Evolutionary conservation across 2,329 filamentous ascomycete species (phyloP), one percentile per base, ranked within the genome.

Genomic region (Penicillium sp.): DNA sequence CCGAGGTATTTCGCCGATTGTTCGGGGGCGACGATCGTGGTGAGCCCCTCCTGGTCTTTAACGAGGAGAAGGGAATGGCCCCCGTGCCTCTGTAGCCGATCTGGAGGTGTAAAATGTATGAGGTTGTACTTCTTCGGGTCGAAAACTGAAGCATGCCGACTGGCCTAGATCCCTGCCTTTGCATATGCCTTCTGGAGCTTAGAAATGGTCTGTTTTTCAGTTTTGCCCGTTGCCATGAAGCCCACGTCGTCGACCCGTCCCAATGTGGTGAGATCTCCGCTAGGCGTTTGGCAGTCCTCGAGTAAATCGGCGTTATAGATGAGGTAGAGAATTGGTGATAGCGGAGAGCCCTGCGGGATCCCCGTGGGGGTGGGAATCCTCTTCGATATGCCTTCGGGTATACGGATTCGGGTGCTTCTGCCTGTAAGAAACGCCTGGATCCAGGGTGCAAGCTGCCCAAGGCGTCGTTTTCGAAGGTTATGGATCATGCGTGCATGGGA

Each of bases 271-370:
- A 23, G 27, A 14, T 18, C n/a, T 18, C 25, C 43, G 27, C 27
- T 31, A 4, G 3, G 15, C 14, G n/a, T n/a, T 25, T 31, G 29
- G 23, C 23, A 29, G 12, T n/a, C 18, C 6, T 68, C 60, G 8
- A 69, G 51, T 0, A 69, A 55, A 41, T 67, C 60, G 25, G 59
- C 58, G 27, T 69, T 68, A 29, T 67, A 70, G 51, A 69, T 57
- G 11, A 69, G 57, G 49, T 62, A 69, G 25, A 67, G 62, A 23
- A 69, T 67, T 9, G 59, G 67, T 1, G 60, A 68, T 1, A 67
- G 25, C 9, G 57, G 60, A 1, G 60, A 69, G 11, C 63, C 62
- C 52, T 68, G 56, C 4, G 61, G 62, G 7, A 67, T 65, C 8
- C 65, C 61, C 4, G 55, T 63, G 1, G 51, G 51, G 27, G 49